Conservation (phyloP, 2,329 filamentous ascomycete genomes). For the Pleurostoma richardsiae region DNA sequence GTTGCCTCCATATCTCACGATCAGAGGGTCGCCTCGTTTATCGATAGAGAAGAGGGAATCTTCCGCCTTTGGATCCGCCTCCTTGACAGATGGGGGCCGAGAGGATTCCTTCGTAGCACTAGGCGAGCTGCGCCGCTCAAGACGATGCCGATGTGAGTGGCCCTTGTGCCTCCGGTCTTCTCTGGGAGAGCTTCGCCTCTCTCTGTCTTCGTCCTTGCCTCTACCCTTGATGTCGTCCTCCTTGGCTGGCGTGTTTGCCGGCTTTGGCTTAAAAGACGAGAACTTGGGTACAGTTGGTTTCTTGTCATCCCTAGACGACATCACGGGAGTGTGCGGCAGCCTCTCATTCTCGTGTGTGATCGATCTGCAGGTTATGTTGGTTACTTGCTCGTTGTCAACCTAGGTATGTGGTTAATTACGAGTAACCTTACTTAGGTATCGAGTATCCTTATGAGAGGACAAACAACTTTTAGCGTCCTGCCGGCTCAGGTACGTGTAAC, state of each 20-base stretch:
- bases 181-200: not conserved
- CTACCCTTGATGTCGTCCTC: not conserved
- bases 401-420: too few species aligned
- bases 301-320: constrained; percentile 14
- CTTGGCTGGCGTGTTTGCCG: not conserved
- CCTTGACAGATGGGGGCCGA: too few species aligned
- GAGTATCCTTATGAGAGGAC: too few species aligned
- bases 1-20: constrained; percentile 67
- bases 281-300: constrained; percentile 22
- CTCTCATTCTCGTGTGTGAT: too few species aligned
- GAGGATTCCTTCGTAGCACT: not conserved
- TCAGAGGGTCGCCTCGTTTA: constrained; percentile 69
- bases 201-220: not conserved
- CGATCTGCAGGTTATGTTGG: too few species aligned
- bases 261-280: constrained; percentile 19
- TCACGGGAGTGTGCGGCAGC: not conserved
- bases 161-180: constrained; percentile 2
- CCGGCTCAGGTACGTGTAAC: too few species aligned
- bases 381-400: too few species aligned
- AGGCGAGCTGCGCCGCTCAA: constrained; percentile 6
- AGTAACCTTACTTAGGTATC: too few species aligned
- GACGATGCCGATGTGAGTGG: constrained; percentile 2
- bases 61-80: not conserved
- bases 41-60: constrained; percentile 56
- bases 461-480: too few species aligned